Evolutionary conservation across 2,329 filamentous ascomycete species (phyloP).

Genomic region (Aspergillus fumigatiaffinis): DNA sequence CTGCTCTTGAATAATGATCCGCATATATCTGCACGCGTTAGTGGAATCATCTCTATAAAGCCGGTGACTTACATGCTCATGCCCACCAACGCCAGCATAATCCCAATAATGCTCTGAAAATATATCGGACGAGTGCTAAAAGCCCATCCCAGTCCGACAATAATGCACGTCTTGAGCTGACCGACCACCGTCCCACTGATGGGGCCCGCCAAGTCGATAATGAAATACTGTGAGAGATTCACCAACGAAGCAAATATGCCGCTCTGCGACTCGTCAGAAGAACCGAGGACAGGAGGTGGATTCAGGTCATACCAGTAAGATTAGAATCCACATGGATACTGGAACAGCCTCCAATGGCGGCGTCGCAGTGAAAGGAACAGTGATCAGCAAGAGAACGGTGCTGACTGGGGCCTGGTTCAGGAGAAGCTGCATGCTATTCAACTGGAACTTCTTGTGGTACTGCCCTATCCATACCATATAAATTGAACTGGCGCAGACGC

Average conservation of each 20-base stretch:
- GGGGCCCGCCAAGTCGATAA: slow-evolving; percentile 44
- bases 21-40: not conserved
- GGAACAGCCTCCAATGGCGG: slow-evolving; percentile 12
- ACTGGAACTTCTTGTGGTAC: slow-evolving; percentile 16
- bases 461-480: slow-evolving; percentile 18
- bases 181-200: slow-evolving; percentile 64
- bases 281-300: no score
- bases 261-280: slow-evolving; percentile 7
- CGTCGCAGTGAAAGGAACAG: slow-evolving; percentile 15
- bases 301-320: slow-evolving; percentile 9
- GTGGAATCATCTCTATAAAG: not conserved
- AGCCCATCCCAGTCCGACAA: slow-evolving; percentile 60
- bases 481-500: slow-evolving; percentile 17
- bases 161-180: slow-evolving; percentile 62
- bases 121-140: slow-evolving; percentile 11
- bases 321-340: slow-evolving; percentile 14
- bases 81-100: slow-evolving; percentile 16
- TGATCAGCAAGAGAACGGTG: slow-evolving; percentile 13
- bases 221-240: slow-evolving; percentile 21
- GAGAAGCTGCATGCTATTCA: slow-evolving; percentile 21
- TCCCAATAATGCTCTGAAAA: slow-evolving; percentile 13
- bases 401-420: slow-evolving; percentile 19
- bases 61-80: slow-evolving; percentile 17
- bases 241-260: slow-evolving; percentile 19
- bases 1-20: not conserved